Evolutionary conservation across 2,329 filamentous ascomycete genomes (phyloP).

Genomic region (Dothideomycetes sp.): DNA sequence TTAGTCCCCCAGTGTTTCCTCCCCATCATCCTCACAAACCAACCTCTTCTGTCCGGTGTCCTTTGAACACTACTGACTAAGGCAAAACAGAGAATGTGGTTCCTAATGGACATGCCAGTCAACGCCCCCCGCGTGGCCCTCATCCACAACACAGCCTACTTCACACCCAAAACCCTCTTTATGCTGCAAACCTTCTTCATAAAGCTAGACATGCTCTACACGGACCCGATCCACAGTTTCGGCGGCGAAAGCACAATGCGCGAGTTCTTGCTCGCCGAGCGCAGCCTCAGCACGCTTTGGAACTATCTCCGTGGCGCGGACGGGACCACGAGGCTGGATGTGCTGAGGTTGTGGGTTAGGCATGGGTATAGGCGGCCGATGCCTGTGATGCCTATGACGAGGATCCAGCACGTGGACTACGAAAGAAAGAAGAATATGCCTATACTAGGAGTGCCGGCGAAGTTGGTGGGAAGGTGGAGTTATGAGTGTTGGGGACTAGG

Average conservation of each 20-base stretch:
- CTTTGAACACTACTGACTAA: constrained; percentile 6
- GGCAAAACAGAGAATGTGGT: constrained; percentile 53
- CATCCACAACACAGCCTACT: constrained; percentile 42
- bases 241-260: constrained; percentile 37
- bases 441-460: constrained; percentile 41
- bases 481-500: constrained; percentile 25
- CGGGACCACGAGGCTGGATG: constrained; percentile 42
- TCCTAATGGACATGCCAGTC: constrained; percentile 56
- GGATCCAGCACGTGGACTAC: constrained; percentile 11
- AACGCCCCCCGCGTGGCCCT: constrained; percentile 44
- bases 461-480: constrained; percentile 42
- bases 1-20: no score
- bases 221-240: constrained; percentile 47
- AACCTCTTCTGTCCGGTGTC: constrained; percentile 9
- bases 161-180: constrained; percentile 50
- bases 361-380: constrained; percentile 39
- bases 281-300: constrained; percentile 34
- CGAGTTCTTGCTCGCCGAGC: constrained; percentile 36
- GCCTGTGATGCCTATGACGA: neutral
- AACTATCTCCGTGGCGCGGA: constrained; percentile 47
- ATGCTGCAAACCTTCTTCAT: constrained; percentile 54
- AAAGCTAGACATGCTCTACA: constrained; percentile 62
- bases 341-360: constrained; percentile 46
- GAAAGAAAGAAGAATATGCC: constrained; percentile 15
- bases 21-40: neutral